Evolutionary conservation across 2,329 filamentous ascomycete species (phyloP), one percentile per base, ranked within the genome.

Genomic region (Pseudocercospora pini-densiflorae): DNA sequence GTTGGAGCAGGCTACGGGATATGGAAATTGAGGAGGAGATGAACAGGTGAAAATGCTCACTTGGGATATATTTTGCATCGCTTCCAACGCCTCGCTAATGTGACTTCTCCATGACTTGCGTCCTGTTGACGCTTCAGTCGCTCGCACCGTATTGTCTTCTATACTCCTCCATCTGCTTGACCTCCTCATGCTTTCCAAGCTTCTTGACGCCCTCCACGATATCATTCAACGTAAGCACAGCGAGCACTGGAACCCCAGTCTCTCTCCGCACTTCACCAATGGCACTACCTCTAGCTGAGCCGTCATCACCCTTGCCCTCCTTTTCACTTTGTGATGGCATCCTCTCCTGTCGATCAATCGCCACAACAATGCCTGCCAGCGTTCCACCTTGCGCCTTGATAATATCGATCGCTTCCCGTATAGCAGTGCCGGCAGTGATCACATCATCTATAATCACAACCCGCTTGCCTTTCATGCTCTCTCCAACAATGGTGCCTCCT

Each of bases 361-460:
- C 92, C 33, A 99, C 91, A 21, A 97, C 87, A 64, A 98, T 94
- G 31, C 93, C 94, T 3, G 91, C 91, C 23, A 98, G 88, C 59
- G 87, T 88, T 1, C 94, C 95, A 2, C 94, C 95, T 78, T 97
- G 91, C 73, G 88, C 88, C 74, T 89, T 86, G 77, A 98, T 97
- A 79, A 97, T 95, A 62, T 89, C 89, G 67, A 98, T 93, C 14
- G 94, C 93, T 79, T 98, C 94, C 65, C 93, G 87, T 82, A 97
- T 94, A 47, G 95, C 95, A 1, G 94, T 98, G 29, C 95, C 95
- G 0, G 93, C 94, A 0, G 94, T 97, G 75, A 98, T 94, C 64
- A 99, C 94, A 81, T 98, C 95, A 83, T 99, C 95, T 47, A 99
- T 90, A 73, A 99, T 92, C 36, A 99, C 85, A 16, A 97, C 89